Percentiles rank a stretch among this genome's conserved stretches.
Evolutionary conservation across 2,329 filamentous ascomycete species (phyloP).

Genomic region (Aspergillus pseudoglaucus): DNA sequence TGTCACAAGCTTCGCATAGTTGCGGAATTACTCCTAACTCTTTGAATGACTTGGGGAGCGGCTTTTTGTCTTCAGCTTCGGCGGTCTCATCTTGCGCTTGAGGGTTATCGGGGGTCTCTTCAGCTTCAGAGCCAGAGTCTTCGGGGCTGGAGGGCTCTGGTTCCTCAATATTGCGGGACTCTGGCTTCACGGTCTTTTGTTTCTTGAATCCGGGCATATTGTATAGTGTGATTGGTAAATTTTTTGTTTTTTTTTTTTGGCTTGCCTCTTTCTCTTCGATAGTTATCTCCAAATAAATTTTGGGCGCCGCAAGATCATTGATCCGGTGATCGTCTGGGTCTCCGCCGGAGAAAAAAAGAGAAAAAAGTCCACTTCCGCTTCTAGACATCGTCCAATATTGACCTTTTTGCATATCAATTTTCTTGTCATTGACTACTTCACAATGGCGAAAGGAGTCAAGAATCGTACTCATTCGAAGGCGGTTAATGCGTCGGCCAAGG

Average conservation of each 20-base stretch:
- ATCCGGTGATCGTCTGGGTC: conserved; percentile 26
- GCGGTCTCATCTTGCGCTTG: conserved; percentile 1
- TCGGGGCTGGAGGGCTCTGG: conserved; percentile 17
- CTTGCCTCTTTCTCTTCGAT: background rate
- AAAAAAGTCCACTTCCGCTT: conserved; percentile 21
- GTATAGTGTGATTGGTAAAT: conserved; percentile 5
- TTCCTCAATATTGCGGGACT: conserved; percentile 15
- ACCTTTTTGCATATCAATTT: conserved; percentile 3
- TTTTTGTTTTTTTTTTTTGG: background rate
- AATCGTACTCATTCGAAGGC: conserved; percentile 79
- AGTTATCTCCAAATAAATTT: conserved; percentile 20
- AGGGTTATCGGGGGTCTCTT: conserved; percentile 4
- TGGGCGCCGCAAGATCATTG: conserved; percentile 30
- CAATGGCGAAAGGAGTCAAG: conserved; percentile 78
- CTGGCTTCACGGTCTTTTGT: conserved; percentile 30
- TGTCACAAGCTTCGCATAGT: conserved; percentile 79
- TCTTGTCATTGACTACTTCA: conserved; percentile 4
- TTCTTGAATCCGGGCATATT: conserved; percentile 37
- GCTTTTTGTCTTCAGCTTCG: conserved; percentile 4
- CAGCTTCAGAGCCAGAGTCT: conserved; percentile 5
- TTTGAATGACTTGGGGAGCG: conserved; percentile 43
- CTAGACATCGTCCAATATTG: conserved; percentile 7
- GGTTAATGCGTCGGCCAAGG: conserved; percentile 47
- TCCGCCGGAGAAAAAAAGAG: conserved; percentile 27
- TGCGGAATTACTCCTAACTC: conserved; percentile 71